phyloP scores from a whole-genome alignment of 2,329 filamentous ascomycete species.

The Gaeumannomyces sp. region DNA sequence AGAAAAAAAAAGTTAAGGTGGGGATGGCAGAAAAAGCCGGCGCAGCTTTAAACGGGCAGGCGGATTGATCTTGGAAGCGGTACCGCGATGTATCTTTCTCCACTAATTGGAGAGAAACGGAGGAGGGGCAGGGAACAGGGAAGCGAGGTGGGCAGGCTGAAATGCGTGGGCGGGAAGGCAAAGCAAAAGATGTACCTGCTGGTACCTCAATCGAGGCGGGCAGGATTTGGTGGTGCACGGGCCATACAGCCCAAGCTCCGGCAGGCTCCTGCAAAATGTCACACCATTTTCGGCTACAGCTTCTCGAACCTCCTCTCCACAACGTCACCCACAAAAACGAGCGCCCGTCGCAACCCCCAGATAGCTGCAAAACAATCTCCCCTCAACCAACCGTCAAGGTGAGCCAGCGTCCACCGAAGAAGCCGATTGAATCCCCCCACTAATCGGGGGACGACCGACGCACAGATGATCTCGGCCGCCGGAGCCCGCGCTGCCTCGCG shows the following conservation, averaged over 20 bases:
- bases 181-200: not conserved
- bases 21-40: slow-evolving; percentile 9
- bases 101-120: not conserved
- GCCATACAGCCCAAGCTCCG: not conserved
- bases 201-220: not conserved
- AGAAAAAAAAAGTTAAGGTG: slow-evolving; percentile 9
- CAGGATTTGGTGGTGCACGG: not conserved
- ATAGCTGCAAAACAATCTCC: slow-evolving; percentile 8
- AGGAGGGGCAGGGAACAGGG: not conserved
- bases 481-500: slow-evolving; percentile 51
- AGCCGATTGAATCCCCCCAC: slow-evolving; percentile 5
- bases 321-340: slow-evolving; percentile 1
- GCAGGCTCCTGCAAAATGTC: not conserved
- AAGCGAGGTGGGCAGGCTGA: not conserved
- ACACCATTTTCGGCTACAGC: not conserved
- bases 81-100: not conserved
- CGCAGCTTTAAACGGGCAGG: not conserved
- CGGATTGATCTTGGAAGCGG: not conserved
- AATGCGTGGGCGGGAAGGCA: too few species aligned
- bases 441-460: not conserved
- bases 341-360: not conserved
- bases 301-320: not conserved
- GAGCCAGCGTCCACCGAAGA: not conserved
- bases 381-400: slow-evolving; percentile 11
- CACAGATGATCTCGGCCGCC: slow-evolving; percentile 77